These are phyloP conservation scores for Candida arabinofermentans DNA, from an alignment of 805 yeast species.

Conservation along the genomic window DNA sequence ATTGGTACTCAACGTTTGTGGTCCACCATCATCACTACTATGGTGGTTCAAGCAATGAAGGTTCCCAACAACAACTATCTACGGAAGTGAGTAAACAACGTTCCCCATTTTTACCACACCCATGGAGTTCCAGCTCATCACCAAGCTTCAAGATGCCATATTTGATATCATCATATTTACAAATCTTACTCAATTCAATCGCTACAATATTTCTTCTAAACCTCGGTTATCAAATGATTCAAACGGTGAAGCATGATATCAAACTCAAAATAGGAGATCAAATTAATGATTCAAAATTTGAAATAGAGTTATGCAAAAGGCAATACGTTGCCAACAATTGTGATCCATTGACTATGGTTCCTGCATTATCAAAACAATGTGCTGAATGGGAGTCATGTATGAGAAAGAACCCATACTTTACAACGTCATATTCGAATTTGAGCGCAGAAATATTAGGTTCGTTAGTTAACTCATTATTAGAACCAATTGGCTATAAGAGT, in stretches of 20 bases:
- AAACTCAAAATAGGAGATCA: slow-evolving; percentile 45
- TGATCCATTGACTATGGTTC: slow-evolving; percentile 48
- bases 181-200: slow-evolving; percentile 46
- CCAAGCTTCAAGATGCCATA: slow-evolving; percentile 56
- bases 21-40: slow-evolving; percentile 6
- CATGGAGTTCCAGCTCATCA: slow-evolving; percentile 50
- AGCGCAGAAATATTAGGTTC: slow-evolving; percentile 62
- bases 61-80: background rate
- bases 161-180: slow-evolving; percentile 57
- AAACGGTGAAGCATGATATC: slow-evolving; percentile 53
- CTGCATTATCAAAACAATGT: slow-evolving; percentile 57
- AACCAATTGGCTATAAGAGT: slow-evolving; percentile 64
- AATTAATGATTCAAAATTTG: slow-evolving; percentile 41
- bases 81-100: background rate
- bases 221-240: slow-evolving; percentile 39
- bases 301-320: slow-evolving; percentile 50
- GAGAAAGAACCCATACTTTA: slow-evolving; percentile 49
- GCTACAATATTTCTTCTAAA: slow-evolving; percentile 43
- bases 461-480: slow-evolving; percentile 57
- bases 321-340: slow-evolving; percentile 56
- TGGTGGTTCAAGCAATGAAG: background rate
- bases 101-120: slow-evolving; percentile 42
- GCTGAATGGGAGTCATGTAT: slow-evolving; percentile 63
- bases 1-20: background rate
- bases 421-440: slow-evolving; percentile 49